phyloP scores from a whole-genome alignment of 1,284 basidiomycete genomes.

The Puccinia novopanici region DNA sequence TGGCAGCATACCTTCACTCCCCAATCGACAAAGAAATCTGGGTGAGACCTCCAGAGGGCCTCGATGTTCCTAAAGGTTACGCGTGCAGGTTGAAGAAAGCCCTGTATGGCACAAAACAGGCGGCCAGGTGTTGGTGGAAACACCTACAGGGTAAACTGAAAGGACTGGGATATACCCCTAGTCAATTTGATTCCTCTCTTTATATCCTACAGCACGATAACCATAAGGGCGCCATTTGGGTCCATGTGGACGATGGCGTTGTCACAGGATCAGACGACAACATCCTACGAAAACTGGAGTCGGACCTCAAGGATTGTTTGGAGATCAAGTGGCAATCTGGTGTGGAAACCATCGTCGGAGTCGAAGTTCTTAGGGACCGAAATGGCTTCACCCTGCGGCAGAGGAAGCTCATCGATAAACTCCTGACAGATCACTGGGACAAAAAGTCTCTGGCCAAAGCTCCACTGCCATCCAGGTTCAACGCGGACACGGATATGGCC shows the following conservation, averaged over 20 bases:
- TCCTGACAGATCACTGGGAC: constrained; percentile 12
- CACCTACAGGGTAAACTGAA: background rate
- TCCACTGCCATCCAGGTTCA: background rate
- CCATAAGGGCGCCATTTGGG: background rate
- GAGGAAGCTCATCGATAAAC: background rate
- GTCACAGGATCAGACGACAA: background rate
- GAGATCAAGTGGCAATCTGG: constrained; percentile 11
- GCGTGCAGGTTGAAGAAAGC: too few species aligned
- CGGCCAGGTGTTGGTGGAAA: constrained; percentile 17
- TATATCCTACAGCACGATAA: background rate
- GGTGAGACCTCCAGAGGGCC: background rate
- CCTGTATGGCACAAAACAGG: constrained; percentile 21
- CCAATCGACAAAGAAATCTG: constrained; percentile 32
- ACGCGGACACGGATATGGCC: background rate
- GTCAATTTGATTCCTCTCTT: background rate
- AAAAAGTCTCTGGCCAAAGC: background rate
- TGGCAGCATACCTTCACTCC: constrained; percentile 25
- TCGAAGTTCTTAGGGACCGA: background rate
- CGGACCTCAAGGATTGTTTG: too few species aligned
- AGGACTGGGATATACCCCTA: background rate
- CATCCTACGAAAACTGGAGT: background rate
- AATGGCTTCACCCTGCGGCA: background rate
- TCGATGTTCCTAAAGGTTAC: constrained; percentile 3
- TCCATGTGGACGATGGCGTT: constrained; percentile 23
- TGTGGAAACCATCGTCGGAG: background rate